Evolutionary conservation across 441 rosid species (phyloP), one percentile per base, ranked within the genome.

Genomic region (Omphalea diandra): DNA sequence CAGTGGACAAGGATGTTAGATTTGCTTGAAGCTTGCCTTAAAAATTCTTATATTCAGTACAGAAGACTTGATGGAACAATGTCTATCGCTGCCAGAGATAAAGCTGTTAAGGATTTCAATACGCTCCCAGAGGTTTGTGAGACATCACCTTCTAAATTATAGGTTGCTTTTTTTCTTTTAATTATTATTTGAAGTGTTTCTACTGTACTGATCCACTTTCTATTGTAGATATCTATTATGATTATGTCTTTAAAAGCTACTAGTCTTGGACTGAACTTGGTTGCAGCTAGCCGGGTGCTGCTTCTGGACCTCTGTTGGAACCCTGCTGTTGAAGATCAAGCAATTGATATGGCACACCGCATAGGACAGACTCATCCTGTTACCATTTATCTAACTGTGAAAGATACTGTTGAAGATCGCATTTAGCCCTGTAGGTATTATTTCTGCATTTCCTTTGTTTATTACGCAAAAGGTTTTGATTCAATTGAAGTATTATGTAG

Each of bases 241-340:
- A 93, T 90, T 54, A 90, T 93, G 97, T 93, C 98, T 74, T 81
- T 93, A 73, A 93, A 93, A 82, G 98, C 98, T 71, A 96, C 97
- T 22, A 93, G 97, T 79, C 96, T 93, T 58, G 98, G 97, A 79
- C 83, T 93, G 20, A 93, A 93, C 81, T 87, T 93, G 98, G 98
- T 93, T 64, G 93, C 96, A 33, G 98, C 98, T 63, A 87, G 90
- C 75, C 97, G 69, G 78, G 98, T 93, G 71, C 75, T 93, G 50
- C 83, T 93, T 64, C 82, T 93, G 63, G 98, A 93, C 75, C 85
- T 93, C 8, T 93, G 98, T 97, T 93, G 98, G 98, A 93, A 93
- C 77, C 98, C 98, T 17, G 90, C 97, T 14, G 90, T 97, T 14
- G 98, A 93, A 78, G 98, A 93, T 81, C 97, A 93, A 70, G 98